Conservation (phyloP, 768 basidiomycete genomes). For the Lanmaoa rubissima region DNA sequence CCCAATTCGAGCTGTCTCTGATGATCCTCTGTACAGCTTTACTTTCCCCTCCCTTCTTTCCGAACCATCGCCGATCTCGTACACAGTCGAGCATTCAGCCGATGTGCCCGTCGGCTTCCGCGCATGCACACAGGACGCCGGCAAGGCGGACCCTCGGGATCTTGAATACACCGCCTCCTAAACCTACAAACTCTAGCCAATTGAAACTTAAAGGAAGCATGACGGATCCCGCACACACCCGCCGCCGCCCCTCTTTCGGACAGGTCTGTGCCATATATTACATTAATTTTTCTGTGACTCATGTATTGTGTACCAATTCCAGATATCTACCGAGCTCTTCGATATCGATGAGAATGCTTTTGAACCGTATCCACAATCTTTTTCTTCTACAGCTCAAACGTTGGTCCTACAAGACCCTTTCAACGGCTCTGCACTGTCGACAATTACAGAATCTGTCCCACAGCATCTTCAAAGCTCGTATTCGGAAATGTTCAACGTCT, state of each 20-base stretch:
- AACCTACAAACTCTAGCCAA: slow-evolving; percentile 50
- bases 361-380: slow-evolving; percentile 45
- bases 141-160: slow-evolving; percentile 37
- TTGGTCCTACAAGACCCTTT: slow-evolving; percentile 45
- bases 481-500: slow-evolving; percentile 24
- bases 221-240: slow-evolving; percentile 64
- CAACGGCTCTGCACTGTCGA: slow-evolving; percentile 33
- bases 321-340: slow-evolving; percentile 57
- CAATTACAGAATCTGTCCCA: slow-evolving; percentile 30
- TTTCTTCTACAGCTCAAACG: slow-evolving; percentile 33
- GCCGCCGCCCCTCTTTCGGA: slow-evolving; percentile 40
- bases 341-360: slow-evolving; percentile 75
- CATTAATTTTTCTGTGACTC: slow-evolving; percentile 17
- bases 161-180: slow-evolving; percentile 64
- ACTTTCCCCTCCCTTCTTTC: slow-evolving; percentile 58
- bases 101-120: slow-evolving; percentile 27
- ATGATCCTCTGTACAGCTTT: slow-evolving; percentile 39
- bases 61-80: slow-evolving; percentile 53
- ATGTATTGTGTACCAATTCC: slow-evolving; percentile 18
- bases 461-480: slow-evolving; percentile 22
- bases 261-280: slow-evolving; percentile 35
- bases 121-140: slow-evolving; percentile 30
- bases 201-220: slow-evolving; percentile 67
- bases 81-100: slow-evolving; percentile 55
- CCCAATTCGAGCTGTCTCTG: slow-evolving; percentile 20